A percentile compares a stretch with the other conserved stretches of the same genome.
phyloP scores from a whole-genome alignment of 371 early-diverging fungal genomes.

The Mortierella sp. region DNA sequence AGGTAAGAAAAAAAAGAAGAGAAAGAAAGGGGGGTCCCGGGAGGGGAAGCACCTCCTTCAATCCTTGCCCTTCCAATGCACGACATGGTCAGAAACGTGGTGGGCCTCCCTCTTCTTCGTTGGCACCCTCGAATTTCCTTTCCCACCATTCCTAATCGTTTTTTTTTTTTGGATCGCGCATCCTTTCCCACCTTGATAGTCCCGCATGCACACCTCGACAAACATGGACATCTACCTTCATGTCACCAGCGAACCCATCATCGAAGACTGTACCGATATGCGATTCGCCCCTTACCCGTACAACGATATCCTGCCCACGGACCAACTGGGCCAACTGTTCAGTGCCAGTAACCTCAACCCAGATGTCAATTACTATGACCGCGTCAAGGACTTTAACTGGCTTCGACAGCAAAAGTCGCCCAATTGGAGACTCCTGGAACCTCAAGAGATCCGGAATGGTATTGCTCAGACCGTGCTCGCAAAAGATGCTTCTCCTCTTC shows the following conservation, averaged over 20 bases:
- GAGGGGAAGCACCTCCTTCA: no score
- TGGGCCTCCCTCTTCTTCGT: no score
- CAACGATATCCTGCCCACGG: conserved; percentile 24
- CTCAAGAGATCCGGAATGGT: conserved; percentile 14
- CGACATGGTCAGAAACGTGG: no score
- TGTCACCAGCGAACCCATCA: conserved; percentile 82
- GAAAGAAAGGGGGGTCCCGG: neutral
- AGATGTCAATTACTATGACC: conserved; percentile 60
- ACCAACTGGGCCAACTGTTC: conserved; percentile 33
- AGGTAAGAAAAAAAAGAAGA: conserved; percentile 59
- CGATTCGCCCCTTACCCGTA: conserved; percentile 65
- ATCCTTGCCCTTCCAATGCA: no score
- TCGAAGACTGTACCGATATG: conserved; percentile 76
- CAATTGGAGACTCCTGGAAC: conserved; percentile 67
- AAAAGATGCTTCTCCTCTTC: neutral
- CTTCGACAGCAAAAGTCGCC: conserved; percentile 79
- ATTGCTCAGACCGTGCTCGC: conserved; percentile 15
- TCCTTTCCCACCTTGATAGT: no score
- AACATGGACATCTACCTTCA: conserved; percentile 70
- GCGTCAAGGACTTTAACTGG: conserved; percentile 90
- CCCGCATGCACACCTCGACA: conserved; percentile 80
- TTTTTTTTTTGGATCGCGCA: no score
- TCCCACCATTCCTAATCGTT: no score
- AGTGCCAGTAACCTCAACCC: conserved; percentile 39
- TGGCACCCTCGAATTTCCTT: no score